Base-by-base conservation (phyloP, 2,329 filamentous ascomycete genomes). In the Claviceps paspali region DNA sequence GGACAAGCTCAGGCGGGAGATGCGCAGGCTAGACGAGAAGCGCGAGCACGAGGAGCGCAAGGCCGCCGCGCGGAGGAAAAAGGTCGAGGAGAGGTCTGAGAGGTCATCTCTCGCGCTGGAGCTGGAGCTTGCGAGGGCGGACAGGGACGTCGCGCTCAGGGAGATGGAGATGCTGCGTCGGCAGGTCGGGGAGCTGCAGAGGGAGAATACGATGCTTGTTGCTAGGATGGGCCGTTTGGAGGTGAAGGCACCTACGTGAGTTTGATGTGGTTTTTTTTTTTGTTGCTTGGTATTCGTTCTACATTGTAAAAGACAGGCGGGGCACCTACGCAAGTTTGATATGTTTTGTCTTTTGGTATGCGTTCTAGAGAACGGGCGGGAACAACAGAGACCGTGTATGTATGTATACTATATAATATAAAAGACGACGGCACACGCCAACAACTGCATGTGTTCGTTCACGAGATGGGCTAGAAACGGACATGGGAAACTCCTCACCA, bases 11-110 rank as follows among this genome's bases (percentile, higher is more conserved):
- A 67, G 69, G 43, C 67, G 67, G 10, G 78, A 84, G 49, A 60
- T 81, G 32, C 61, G 61, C 43, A 79, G 77, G 54, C 58, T 82
- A 2, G 73, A 82, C 44, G 68, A 74, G 44, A 75, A 74, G 57
- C 71, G 73, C 33, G 62, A 65, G 40, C 68, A 67, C 40, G 80
- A 85, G 49, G 64, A 73, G 41, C 64, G 62, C 46, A 80, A 78
- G 54, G 67, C 68, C 1, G 66, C 68, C 40, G 65, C 68, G 33
- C 56, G 64, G 19, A 59, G 57, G 32, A 58, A 57, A 19, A 77
- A 76, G 54, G 56, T 59, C 15, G 49, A 51, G 1, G 73, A 76
- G 52, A 63, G 65, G 27, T 70, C 75, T 46, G 68, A 72, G 42
- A 66, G 60, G 50, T 52, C 54, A 11, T 65, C 63, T 38, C 37